phyloP scores from a whole-genome alignment of 768 basidiomycete genomes.

The Macrocybe gigantea region DNA sequence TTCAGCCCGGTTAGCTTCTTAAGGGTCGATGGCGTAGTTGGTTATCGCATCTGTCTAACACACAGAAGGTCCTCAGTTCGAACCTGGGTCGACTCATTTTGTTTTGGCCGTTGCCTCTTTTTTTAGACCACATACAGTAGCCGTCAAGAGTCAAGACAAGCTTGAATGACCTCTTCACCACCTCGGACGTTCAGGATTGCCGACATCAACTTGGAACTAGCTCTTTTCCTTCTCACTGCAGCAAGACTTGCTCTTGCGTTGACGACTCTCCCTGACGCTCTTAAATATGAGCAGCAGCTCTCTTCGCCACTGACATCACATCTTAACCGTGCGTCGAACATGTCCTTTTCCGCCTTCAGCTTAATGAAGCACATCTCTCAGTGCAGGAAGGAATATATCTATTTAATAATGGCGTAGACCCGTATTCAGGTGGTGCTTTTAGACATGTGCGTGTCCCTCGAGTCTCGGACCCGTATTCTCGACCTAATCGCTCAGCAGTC shows the following conservation, averaged over 20 bases:
- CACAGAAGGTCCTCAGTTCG: conserved; percentile 44
- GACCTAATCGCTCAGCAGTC: conserved; percentile 43
- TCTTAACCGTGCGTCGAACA: conserved; percentile 55
- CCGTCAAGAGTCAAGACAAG: no score
- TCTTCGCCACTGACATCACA: conserved; percentile 80
- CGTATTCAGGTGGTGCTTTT: conserved; percentile 83
- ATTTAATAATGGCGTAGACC: conserved; percentile 69
- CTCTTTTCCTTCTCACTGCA: conserved; percentile 37
- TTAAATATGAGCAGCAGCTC: conserved; percentile 71
- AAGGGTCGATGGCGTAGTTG: conserved; percentile 67
- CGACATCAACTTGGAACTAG: conserved; percentile 9
- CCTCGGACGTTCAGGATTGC: background rate
- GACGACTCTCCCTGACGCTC: conserved; percentile 38
- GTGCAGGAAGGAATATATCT: conserved; percentile 91
- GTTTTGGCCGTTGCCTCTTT: no score
- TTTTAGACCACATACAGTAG: no score
- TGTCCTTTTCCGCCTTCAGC: background rate
- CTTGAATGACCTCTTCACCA: conserved; percentile 9
- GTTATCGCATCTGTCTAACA: conserved; percentile 84
- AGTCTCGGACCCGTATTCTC: background rate
- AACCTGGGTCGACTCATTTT: conserved; percentile 28
- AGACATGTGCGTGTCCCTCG: conserved; percentile 61
- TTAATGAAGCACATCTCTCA: conserved; percentile 23
- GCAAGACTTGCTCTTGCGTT: conserved; percentile 49
- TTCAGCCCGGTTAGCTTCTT: no score